Percentiles rank a stretch among this genome's conserved stretches.
Conservation (phyloP, 352 stramenopile genomes). For the Globisporangium barbulae region DNA sequence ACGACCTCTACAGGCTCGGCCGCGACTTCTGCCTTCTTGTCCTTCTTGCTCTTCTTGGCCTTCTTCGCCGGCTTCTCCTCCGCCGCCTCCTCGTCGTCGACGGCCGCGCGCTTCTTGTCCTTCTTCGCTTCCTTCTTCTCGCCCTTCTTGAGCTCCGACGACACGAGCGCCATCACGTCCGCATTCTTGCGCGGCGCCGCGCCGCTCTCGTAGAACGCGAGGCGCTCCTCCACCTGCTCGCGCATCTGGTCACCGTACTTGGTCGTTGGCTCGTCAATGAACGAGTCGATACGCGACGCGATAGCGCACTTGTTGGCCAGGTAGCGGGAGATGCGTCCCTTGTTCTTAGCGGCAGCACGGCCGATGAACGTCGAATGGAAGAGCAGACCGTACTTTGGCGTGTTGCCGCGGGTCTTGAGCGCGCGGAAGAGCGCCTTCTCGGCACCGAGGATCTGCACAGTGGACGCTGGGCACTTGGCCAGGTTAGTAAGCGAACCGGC, state of each 20-base stretch:
- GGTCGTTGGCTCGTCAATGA: slow-evolving; percentile 94
- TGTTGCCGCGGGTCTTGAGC: slow-evolving; percentile 99
- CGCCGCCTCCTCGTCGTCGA: slow-evolving; percentile 53
- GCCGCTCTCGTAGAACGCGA: slow-evolving; percentile 99
- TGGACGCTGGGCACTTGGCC: slow-evolving; percentile 99
- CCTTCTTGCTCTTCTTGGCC: slow-evolving; percentile 77
- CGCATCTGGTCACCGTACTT: slow-evolving; percentile 98
- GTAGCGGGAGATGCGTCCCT: slow-evolving; percentile 99
- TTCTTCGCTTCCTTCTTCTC: slow-evolving; percentile 76
- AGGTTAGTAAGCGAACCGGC: slow-evolving; percentile 98
- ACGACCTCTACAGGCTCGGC: slow-evolving; percentile 15
- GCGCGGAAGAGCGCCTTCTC: slow-evolving; percentile 99
- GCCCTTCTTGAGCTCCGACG: slow-evolving; percentile 82
- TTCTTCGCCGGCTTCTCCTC: slow-evolving; percentile 79
- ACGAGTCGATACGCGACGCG: slow-evolving; percentile 98
- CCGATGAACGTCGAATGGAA: slow-evolving; percentile 99
- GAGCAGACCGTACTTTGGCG: slow-evolving; percentile 99
- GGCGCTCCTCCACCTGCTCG: slow-evolving; percentile 98
- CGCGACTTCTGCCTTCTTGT: slow-evolving; percentile 37
- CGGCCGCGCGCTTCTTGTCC: slow-evolving; percentile 73
- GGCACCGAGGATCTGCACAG: slow-evolving; percentile 99
- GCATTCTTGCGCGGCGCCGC: slow-evolving; percentile 97
- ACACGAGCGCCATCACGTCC: slow-evolving; percentile 98
- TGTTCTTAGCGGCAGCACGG: slow-evolving; percentile 99
- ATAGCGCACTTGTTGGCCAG: slow-evolving; percentile 99